Evolutionary conservation across 176 grass and related monocot genomes (phyloP).

Genomic region (Zizania latifolia): DNA sequence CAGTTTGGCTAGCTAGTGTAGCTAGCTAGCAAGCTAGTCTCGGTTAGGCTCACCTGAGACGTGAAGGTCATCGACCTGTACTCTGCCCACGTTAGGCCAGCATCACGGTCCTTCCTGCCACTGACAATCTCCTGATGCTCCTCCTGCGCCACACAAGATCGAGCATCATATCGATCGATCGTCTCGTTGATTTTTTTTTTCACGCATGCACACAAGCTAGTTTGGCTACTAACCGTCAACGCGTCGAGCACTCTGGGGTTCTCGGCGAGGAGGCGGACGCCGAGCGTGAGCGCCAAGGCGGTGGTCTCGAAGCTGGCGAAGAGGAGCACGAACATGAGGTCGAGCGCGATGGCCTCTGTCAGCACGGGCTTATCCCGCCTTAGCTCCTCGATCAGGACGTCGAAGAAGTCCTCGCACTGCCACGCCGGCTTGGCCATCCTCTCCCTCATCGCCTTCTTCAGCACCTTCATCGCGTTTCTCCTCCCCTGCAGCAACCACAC

Average conservation of each 20-base stretch:
- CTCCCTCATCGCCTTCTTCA: slow-evolving; percentile 41
- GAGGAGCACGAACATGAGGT: slow-evolving; percentile 69
- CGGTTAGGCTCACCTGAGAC: slow-evolving; percentile 58
- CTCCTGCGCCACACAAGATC: slow-evolving; percentile 47
- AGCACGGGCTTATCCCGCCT: slow-evolving; percentile 46
- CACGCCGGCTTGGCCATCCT: slow-evolving; percentile 19
- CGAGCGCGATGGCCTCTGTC: slow-evolving; percentile 49
- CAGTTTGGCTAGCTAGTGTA: slow-evolving; percentile 1
- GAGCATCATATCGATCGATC: slow-evolving; percentile 23
- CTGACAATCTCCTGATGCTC: slow-evolving; percentile 68
- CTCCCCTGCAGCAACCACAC: too few relatives aligned
- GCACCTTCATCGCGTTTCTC: slow-evolving; percentile 56
- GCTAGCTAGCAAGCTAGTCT: background rate
- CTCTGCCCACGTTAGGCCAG: slow-evolving; percentile 67
- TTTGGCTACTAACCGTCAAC: slow-evolving; percentile 49
- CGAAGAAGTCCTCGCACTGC: slow-evolving; percentile 48
- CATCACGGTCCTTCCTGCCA: slow-evolving; percentile 47
- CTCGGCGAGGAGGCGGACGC: slow-evolving; percentile 59
- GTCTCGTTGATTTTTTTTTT: background rate
- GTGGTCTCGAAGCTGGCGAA: slow-evolving; percentile 75
- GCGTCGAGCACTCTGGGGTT: slow-evolving; percentile 51
- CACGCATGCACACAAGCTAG: too few relatives aligned
- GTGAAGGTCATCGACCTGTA: slow-evolving; percentile 90
- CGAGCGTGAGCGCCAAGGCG: slow-evolving; percentile 70
- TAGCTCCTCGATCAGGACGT: slow-evolving; percentile 52